Conservation (phyloP, 352 stramenopile genomes). For the Globisporangium rhizosaccharum region DNA sequence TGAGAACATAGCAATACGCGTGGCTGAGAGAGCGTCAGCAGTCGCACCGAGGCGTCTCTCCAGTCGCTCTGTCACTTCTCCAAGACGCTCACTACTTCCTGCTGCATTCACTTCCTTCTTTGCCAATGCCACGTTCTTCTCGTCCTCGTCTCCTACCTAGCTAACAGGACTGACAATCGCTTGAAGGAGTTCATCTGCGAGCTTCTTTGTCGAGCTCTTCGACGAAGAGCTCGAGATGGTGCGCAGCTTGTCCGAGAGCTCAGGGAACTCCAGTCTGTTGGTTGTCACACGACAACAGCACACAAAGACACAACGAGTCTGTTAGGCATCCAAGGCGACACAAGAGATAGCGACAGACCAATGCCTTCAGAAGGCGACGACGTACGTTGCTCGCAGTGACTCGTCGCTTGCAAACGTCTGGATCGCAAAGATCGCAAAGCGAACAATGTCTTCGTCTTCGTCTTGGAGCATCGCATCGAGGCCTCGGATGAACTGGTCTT, state of each 20-base stretch:
- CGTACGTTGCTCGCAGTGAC: conserved; percentile 37
- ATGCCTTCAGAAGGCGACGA: conserved; percentile 1
- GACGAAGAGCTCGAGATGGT: conserved; percentile 49
- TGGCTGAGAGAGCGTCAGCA: too few relatives aligned
- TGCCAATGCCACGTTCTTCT: too few relatives aligned
- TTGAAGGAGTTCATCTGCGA: conserved; percentile 64
- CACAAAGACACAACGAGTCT: conserved; percentile 4
- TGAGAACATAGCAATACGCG: too few relatives aligned
- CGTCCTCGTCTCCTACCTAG: conserved; percentile 17
- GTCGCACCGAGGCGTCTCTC: too few relatives aligned
- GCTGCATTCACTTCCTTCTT: too few relatives aligned
- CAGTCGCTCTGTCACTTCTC: too few relatives aligned
- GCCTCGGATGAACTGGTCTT: conserved; percentile 43
- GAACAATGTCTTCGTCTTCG: conserved; percentile 68
- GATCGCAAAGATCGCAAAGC: conserved; percentile 70
- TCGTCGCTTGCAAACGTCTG: conserved; percentile 61
- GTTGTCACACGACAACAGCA: conserved; percentile 1
- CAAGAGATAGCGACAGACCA: not conserved
- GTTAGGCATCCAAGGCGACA: not conserved
- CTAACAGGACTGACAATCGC: conserved; percentile 47
- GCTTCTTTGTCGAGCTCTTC: conserved; percentile 67
- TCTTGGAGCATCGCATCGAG: conserved; percentile 64
- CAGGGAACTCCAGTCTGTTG: conserved; percentile 36
- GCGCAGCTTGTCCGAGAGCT: conserved; percentile 52
- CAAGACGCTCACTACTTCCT: too few relatives aligned